Evolutionary conservation across 345 rosid genomes (phyloP).

Genomic region (Aquilaria yunnanensis): DNA sequence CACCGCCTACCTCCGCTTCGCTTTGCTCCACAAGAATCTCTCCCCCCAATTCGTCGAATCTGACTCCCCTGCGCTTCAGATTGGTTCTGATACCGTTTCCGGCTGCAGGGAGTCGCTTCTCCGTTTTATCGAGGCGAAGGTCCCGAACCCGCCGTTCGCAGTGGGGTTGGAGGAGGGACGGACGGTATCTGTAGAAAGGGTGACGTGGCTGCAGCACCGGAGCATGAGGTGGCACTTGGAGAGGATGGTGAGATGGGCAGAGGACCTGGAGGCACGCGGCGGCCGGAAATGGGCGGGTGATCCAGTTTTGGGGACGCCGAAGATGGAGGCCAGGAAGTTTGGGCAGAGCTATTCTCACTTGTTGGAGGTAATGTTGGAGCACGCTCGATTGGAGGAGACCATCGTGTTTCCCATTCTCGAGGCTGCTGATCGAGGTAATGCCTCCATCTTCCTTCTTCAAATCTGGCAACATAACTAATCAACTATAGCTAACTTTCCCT

Average conservation of each 20-base stretch:
- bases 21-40: conserved; percentile 43
- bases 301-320: conserved; percentile 57
- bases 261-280: conserved; percentile 55
- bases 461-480: too few relatives aligned
- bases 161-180: conserved; percentile 22
- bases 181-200: conserved; percentile 37
- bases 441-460: neutral
- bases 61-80: conserved; percentile 27
- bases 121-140: conserved; percentile 41
- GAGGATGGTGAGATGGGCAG: conserved; percentile 64
- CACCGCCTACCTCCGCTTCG: conserved; percentile 46
- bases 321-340: conserved; percentile 65
- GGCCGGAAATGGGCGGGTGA: conserved; percentile 36
- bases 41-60: conserved; percentile 35
- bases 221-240: conserved; percentile 53
- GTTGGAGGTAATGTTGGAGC: conserved; percentile 64
- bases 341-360: conserved; percentile 41
- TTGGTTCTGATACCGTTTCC: conserved; percentile 41
- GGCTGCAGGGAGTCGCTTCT: conserved; percentile 43
- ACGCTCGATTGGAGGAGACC: conserved; percentile 82
- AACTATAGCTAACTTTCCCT: too few relatives aligned
- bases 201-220: conserved; percentile 49
- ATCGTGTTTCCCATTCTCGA: conserved; percentile 58
- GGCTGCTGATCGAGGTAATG: conserved; percentile 54
- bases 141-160: conserved; percentile 43